phyloP scores from a whole-genome alignment of 2,329 filamentous ascomycete genomes.

The Fusarium sublunatum region DNA sequence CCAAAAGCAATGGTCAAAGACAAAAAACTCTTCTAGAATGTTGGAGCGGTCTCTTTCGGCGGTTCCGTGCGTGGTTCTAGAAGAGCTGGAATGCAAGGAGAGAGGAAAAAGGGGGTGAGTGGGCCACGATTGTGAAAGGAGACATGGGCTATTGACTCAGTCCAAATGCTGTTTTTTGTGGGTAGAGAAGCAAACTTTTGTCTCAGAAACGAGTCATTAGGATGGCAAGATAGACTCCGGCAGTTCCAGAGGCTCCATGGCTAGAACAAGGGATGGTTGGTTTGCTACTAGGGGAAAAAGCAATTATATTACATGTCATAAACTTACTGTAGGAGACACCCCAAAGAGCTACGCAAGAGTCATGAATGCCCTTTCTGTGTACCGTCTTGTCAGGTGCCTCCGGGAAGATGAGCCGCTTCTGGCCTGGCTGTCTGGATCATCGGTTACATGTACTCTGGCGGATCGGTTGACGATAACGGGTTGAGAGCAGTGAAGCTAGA shows the following conservation, averaged over 20 bases:
- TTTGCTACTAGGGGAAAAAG: neutral
- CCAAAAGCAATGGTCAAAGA: neutral
- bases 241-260: neutral
- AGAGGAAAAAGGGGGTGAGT: neutral
- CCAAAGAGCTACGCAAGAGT: neutral
- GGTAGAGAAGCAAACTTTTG: neutral
- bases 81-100: conserved; percentile 9
- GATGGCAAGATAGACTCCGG: neutral
- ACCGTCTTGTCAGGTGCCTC: too few relatives aligned
- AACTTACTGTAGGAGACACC: neutral
- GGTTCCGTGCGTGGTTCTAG: conserved; percentile 22
- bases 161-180: neutral
- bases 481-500: too few relatives aligned
- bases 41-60: conserved; percentile 13
- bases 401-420: too few relatives aligned
- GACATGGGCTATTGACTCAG: neutral
- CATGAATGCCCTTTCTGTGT: neutral
- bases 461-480: too few relatives aligned
- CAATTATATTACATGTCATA: neutral
- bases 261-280: neutral
- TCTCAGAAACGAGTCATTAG: neutral
- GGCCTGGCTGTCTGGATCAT: too few relatives aligned
- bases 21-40: conserved; percentile 16
- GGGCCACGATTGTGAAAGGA: neutral
- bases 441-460: too few relatives aligned